Evolutionary conservation across 2,329 filamentous ascomycete species (phyloP).

Genomic region (Gliomastix tumulicola): DNA sequence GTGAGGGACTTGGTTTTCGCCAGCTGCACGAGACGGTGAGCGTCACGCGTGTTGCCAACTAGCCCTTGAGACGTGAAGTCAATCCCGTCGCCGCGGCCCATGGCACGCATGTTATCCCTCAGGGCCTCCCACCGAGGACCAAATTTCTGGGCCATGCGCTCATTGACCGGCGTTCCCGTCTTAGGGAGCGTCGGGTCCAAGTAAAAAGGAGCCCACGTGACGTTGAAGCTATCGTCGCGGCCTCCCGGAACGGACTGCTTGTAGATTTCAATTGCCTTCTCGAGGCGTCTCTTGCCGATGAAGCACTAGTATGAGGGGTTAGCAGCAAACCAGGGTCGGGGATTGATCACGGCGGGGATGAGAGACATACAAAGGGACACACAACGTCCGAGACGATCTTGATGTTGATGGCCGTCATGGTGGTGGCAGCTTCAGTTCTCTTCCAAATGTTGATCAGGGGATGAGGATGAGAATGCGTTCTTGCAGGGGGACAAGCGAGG

Average conservation of each 20-base stretch:
- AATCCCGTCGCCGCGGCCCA: constrained; percentile 63
- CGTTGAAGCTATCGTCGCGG: constrained; percentile 65
- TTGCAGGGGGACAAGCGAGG: too few relatives aligned
- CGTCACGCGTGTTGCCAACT: constrained; percentile 71
- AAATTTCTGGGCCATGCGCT: constrained; percentile 56
- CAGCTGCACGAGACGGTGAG: constrained; percentile 69
- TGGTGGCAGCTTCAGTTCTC: too few relatives aligned
- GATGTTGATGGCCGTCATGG: constrained; percentile 70
- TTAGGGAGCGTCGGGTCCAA: constrained; percentile 58
- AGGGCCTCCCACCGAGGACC: constrained; percentile 52
- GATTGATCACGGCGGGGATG: too few relatives aligned
- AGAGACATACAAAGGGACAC: constrained; percentile 69
- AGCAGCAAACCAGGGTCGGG: too few relatives aligned
- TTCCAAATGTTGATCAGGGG: too few relatives aligned
- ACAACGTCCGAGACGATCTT: constrained; percentile 75
- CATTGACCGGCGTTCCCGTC: constrained; percentile 33
- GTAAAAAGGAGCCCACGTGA: constrained; percentile 75
- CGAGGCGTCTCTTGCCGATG: constrained; percentile 69
- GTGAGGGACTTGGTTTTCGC: constrained; percentile 38
- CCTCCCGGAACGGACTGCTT: constrained; percentile 48
- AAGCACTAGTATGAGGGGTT: too few relatives aligned
- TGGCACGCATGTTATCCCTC: constrained; percentile 43
- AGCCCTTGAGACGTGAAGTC: constrained; percentile 64
- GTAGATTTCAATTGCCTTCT: constrained; percentile 64
- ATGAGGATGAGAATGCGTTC: too few relatives aligned